A percentile compares a stretch with the other conserved stretches of the same genome.
phyloP scores from a whole-genome alignment of 2,329 filamentous ascomycete species.

The Ophiosphaerella narmari region DNA sequence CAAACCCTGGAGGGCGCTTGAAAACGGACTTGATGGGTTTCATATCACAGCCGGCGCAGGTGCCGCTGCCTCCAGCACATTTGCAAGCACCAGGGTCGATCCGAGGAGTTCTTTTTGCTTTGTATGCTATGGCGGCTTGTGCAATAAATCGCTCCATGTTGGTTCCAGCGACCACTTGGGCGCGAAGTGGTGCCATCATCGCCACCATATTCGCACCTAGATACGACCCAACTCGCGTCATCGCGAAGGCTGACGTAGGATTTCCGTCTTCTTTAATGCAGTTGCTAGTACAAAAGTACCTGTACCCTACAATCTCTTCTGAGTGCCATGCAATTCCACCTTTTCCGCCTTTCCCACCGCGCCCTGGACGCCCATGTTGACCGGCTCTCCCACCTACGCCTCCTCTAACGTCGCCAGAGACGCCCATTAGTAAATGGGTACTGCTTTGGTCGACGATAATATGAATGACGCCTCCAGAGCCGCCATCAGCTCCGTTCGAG shows the following conservation, averaged over 20 bases:
- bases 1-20: not conserved
- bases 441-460: constrained; percentile 5
- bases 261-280: not conserved
- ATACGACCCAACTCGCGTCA: not conserved
- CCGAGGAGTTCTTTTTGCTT: not conserved
- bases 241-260: not conserved
- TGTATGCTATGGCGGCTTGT: constrained; percentile 1
- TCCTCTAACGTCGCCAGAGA: constrained; percentile 8
- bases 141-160: not conserved
- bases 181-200: no score
- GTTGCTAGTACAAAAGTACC: constrained; percentile 6
- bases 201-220: not conserved
- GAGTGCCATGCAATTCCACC: constrained; percentile 5
- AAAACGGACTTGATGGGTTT: constrained; percentile 6
- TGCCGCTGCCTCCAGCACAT: constrained; percentile 7
- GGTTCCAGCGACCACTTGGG: no score
- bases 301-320: constrained; percentile 8
- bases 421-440: constrained; percentile 11
- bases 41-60: constrained; percentile 6
- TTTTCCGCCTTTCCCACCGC: constrained; percentile 4
- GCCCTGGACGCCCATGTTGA: constrained; percentile 4
- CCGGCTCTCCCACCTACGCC: constrained; percentile 4
- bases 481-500: constrained; percentile 9
- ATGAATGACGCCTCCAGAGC: constrained; percentile 7
- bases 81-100: constrained; percentile 3